These are phyloP conservation scores for Xylariaceae sp. DNA, from an alignment of 2,329 filamentous ascomycete genomes.

Conservation along the genomic window DNA sequence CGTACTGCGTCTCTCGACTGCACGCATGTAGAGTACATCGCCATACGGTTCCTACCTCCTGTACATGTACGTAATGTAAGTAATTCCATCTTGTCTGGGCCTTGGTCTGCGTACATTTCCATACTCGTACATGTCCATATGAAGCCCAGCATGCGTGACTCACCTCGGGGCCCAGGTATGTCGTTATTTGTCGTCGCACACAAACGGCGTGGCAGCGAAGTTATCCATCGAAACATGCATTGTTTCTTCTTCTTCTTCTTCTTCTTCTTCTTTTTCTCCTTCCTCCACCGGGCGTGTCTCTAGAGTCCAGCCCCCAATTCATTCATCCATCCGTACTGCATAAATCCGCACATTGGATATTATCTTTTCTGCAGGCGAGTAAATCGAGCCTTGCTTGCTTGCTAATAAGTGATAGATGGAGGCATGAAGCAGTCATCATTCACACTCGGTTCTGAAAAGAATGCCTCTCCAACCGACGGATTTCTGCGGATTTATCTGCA, in stretches of 20 bases:
- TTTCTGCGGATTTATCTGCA: constrained; percentile 12
- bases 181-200: neutral
- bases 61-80: constrained; percentile 1
- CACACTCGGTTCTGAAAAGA: constrained; percentile 5
- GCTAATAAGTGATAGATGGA: too few species aligned
- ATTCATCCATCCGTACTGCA: neutral
- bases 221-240: neutral
- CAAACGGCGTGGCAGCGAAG: constrained; percentile 11
- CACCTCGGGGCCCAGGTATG: neutral
- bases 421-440: too few species aligned
- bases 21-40: constrained; percentile 10
- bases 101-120: constrained; percentile 1
- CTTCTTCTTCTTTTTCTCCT: neutral
- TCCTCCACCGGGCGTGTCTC: neutral
- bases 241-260: neutral
- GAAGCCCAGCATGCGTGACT: neutral
- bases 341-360: too few species aligned
- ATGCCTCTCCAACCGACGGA: constrained; percentile 19
- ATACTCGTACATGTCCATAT: neutral
- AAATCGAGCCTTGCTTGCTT: too few species aligned
- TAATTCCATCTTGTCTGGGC: neutral
- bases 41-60: neutral
- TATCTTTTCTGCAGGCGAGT: too few species aligned
- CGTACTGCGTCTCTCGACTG: neutral
- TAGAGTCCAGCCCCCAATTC: neutral